Percentiles rank a stretch among this genome's conserved stretches.
These are phyloP conservation scores for Fusarium gaditjirri DNA, from an alignment of 2,329 filamentous ascomycete species.

Conservation along the genomic window DNA sequence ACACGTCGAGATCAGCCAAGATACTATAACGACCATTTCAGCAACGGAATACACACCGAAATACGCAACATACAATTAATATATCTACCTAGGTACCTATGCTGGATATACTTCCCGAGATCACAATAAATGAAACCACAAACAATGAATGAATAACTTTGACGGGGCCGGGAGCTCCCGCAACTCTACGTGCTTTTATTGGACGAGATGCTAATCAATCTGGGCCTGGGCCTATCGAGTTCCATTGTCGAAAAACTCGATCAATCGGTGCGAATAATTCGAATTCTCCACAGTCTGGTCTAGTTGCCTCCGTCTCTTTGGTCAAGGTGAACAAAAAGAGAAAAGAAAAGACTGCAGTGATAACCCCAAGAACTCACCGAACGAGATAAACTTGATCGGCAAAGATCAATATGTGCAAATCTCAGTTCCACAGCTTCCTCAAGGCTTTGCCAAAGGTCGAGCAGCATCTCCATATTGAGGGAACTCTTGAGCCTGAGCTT, in stretches of 20 bases:
- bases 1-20: not conserved
- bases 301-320: not conserved
- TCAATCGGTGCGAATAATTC: slow-evolving; percentile 17
- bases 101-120: not conserved
- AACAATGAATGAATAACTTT: slow-evolving; percentile 10
- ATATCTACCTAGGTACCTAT: too few relatives aligned
- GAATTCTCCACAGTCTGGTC: not conserved
- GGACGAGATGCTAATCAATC: slow-evolving; percentile 10
- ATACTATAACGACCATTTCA: not conserved
- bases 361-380: not conserved
- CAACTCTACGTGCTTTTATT: slow-evolving; percentile 24
- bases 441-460: slow-evolving; percentile 79
- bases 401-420: slow-evolving; percentile 62
- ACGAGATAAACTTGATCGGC: not conserved
- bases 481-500: slow-evolving; percentile 74
- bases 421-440: slow-evolving; percentile 65
- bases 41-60: not conserved
- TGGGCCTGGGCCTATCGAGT: slow-evolving; percentile 13
- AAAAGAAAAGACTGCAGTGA: not conserved
- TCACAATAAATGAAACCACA: not conserved
- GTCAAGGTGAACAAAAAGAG: not conserved
- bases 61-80: not conserved
- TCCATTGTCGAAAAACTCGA: slow-evolving; percentile 4
- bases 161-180: slow-evolving; percentile 34
- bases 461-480: slow-evolving; percentile 84